Evolutionary conservation across 257 asterid species (phyloP), one percentile per base, ranked within the genome.

Genomic region (Solanum phureja): DNA sequence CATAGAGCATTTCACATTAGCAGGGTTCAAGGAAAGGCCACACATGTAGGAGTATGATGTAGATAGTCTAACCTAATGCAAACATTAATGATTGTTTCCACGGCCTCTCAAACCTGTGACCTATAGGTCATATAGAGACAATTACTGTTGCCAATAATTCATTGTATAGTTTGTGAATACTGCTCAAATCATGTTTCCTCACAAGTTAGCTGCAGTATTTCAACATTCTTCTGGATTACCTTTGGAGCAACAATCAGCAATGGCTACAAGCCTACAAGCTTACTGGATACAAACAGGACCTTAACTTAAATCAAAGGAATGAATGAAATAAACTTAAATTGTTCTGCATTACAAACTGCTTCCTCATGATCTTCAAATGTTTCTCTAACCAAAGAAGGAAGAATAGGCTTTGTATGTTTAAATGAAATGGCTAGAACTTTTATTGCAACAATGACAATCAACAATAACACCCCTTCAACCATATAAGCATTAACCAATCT

Each of bases 361-460:
- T 16, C 52, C 3, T 74, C 27, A 73, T 35, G 82, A 68, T 68
- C 21, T 66, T 66, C 35, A 68, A 42, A 7, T 24, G 13, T 24
- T 73, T 76, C 7, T n/a, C 10, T 19, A 77, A 46, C 66, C 40
- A 44, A 76, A 44, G 66, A 79, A 44, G 24, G n/a, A 82, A 49
- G 44, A 82, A 52, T 52, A 82, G 24, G 49, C 27, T 4, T 21
- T n/a, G 11, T 6, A 71, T n/a, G 83, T 49, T 73, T 42, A 34
- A 76, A 86, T 60, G 23, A 86, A 73, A 86, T 73, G 88, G 37
- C 74, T 82, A 49, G 44, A 82, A 88, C 33, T 74, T 73, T 88
- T 83, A 84, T 84, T 88, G 87, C 87, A 88, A 88, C 87, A 83
- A 83, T 88, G 79, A 83, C 87, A 72, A 62, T 88, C 34, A 75